Evolutionary conservation across 1,284 basidiomycete genomes (phyloP).

Genomic region (Malassezia psittaci): DNA sequence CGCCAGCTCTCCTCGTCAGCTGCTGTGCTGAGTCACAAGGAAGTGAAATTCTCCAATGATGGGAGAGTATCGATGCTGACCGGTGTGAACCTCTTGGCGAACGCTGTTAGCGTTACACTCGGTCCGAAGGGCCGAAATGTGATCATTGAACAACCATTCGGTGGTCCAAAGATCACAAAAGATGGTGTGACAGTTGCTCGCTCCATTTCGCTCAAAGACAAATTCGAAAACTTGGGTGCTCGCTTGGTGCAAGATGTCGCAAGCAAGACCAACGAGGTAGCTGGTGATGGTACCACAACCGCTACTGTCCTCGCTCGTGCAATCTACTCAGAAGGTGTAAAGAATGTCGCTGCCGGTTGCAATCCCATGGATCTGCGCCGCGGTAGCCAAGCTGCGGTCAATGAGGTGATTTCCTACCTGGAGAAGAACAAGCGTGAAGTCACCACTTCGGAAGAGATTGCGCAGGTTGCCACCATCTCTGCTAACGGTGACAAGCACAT

Average conservation of each 20-base stretch:
- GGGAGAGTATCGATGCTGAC: constrained; percentile 84
- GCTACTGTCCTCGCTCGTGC: constrained; percentile 92
- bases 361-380: constrained; percentile 98
- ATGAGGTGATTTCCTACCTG: constrained; percentile 85
- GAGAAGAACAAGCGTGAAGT: constrained; percentile 81
- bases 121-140: constrained; percentile 98
- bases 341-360: constrained; percentile 97
- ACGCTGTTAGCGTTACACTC: constrained; percentile 68
- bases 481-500: constrained; percentile 92
- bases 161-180: constrained; percentile 95
- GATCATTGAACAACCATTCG: constrained; percentile 95
- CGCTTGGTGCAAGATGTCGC: constrained; percentile 94
- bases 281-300: constrained; percentile 95
- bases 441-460: constrained; percentile 94
- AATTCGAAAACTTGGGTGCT: constrained; percentile 94
- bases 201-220: constrained; percentile 86
- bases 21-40: constrained; percentile 57
- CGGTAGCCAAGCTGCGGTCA: constrained; percentile 89
- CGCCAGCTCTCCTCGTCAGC: constrained; percentile 31
- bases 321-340: constrained; percentile 96
- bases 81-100: constrained; percentile 86
- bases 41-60: constrained; percentile 93
- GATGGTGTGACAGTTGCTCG: constrained; percentile 98
- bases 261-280: constrained; percentile 90
- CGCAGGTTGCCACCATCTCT: constrained; percentile 94